Percentiles rank a stretch among this genome's conserved stretches.
Evolutionary conservation across 1,284 basidiomycete genomes (phyloP).

Genomic region (Moesziomyces globuligerus): DNA sequence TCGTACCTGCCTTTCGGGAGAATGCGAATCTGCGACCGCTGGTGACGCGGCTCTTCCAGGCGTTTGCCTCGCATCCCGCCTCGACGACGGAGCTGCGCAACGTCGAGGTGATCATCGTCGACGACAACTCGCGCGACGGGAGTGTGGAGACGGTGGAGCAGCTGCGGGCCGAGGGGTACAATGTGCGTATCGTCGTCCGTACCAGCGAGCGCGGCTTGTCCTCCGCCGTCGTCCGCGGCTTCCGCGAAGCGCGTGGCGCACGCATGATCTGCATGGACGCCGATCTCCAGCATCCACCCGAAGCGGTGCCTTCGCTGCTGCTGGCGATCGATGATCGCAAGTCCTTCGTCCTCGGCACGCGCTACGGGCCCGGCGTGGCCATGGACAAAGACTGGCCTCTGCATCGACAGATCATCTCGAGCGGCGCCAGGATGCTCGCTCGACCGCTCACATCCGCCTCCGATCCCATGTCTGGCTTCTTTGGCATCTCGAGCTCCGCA

Average conservation of each 20-base stretch:
- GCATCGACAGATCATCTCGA: slow-evolving; percentile 70
- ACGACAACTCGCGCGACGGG: slow-evolving; percentile 50
- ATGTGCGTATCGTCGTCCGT: slow-evolving; percentile 70
- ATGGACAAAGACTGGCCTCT: slow-evolving; percentile 71
- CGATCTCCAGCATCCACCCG: slow-evolving; percentile 71
- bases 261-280: slow-evolving; percentile 71
- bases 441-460: slow-evolving; percentile 69
- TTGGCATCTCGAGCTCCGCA: slow-evolving; percentile 69
- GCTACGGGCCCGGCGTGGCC: slow-evolving; percentile 70
- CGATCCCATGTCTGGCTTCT: slow-evolving; percentile 71
- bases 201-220: slow-evolving; percentile 69
- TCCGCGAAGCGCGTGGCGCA: slow-evolving; percentile 69
- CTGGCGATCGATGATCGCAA: slow-evolving; percentile 65
- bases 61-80: slow-evolving; percentile 23
- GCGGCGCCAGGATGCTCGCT: slow-evolving; percentile 70
- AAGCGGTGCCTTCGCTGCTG: slow-evolving; percentile 69
- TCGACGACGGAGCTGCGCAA: slow-evolving; percentile 18
- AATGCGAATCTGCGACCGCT: slow-evolving; percentile 67
- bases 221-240: slow-evolving; percentile 70
- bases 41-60: slow-evolving; percentile 68
- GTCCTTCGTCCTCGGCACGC: slow-evolving; percentile 70
- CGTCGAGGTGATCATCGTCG: slow-evolving; percentile 42
- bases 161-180: slow-evolving; percentile 67
- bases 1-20: slow-evolving; percentile 43
- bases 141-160: slow-evolving; percentile 25